Base-by-base conservation (phyloP, 2,329 filamentous ascomycete species). In the Fusarium sp. region DNA sequence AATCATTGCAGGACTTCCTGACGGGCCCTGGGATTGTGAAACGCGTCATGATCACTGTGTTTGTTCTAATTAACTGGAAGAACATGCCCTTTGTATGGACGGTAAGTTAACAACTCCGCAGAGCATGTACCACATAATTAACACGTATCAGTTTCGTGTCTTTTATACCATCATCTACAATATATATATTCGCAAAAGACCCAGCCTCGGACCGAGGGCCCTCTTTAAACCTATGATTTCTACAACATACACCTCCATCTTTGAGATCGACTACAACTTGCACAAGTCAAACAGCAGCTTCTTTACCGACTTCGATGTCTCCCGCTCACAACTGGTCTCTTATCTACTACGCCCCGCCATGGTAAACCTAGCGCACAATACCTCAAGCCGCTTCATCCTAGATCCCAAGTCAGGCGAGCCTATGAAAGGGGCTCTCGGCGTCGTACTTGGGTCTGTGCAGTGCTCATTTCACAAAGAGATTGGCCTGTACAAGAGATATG, bases 271-370 rank as follows among this genome's bases (percentile, higher is more conserved):
- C 29, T 67, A 63, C 22, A 67, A 69, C 1, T 24, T 69, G 0
- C 67, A 69, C 64, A 67, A 69, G 27, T 69, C 67, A 10, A 69
- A 67, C 11, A 33, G 45, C 11, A 67, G 58, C 13, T 69, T 63
- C 2, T 69, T 69, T 22, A 57, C 67, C 11, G 67, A 69, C 6
- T 24, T 69, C 13, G 67, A 67, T n/a, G 58, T 67, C 4, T 61
- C 22, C 0, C 64, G 67, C 0, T 33, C 57, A 18, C 67, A 63
- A n/a, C 4, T 67, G 2, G 50, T 67, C 3, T 45, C 43, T 3
- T 48, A 63, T 13, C 50, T 69, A 0, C 50, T 69, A 5, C 48
- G 33, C 14, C 0, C 50, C 6, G 67, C 57, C 8, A 57, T 69
- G 31, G 41, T 22, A 1, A 39, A 31, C 1, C 6, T 69, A 0